A percentile compares a stretch with the other conserved stretches of the same genome.
phyloP scores from a whole-genome alignment of 2,329 filamentous ascomycete genomes.

The Sclerotinia sclerotiorum region DNA sequence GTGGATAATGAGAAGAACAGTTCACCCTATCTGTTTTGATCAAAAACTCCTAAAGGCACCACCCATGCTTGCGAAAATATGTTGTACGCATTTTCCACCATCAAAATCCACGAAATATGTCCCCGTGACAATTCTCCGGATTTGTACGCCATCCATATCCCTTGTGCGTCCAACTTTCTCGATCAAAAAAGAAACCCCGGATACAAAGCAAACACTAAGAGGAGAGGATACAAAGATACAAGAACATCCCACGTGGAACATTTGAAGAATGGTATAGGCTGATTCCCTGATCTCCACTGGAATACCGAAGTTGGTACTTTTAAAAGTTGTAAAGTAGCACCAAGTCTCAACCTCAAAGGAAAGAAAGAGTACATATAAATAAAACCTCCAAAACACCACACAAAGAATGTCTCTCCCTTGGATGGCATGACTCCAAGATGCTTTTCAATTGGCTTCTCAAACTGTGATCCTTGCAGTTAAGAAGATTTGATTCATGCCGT shows the following conservation, averaged over 20 bases:
- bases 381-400: neutral
- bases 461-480: neutral
- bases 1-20: neutral
- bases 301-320: neutral
- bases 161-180: neutral
- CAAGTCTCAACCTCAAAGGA: neutral
- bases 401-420: neutral
- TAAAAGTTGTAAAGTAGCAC: neutral
- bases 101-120: neutral
- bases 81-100: neutral
- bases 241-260: neutral
- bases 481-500: neutral
- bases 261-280: constrained; percentile 8
- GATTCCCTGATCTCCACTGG: neutral
- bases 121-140: constrained; percentile 7
- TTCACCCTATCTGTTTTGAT: constrained; percentile 6
- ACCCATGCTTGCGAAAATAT: neutral
- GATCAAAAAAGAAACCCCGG: neutral
- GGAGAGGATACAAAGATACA: neutral
- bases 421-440: neutral
- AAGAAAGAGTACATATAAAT: neutral
- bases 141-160: neutral
- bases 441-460: neutral
- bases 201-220: neutral
- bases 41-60: constrained; percentile 1